Conservation (phyloP, 805 yeast genomes). For the Kuraishia ogatae region DNA sequence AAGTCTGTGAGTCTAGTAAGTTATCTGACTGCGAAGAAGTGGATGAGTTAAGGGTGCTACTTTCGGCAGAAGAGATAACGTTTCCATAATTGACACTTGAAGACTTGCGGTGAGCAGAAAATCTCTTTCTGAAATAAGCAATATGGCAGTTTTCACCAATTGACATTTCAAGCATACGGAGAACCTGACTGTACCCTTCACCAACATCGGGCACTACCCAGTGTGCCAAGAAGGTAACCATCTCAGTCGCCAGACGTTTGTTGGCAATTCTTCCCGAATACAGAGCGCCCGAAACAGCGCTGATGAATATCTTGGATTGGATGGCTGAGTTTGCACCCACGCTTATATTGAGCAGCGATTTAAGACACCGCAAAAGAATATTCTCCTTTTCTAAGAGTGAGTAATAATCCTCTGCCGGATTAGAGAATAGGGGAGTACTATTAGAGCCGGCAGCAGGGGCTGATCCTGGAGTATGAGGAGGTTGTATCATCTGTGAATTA, state of each 20-base stretch:
- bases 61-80: not conserved
- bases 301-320: constrained; percentile 44
- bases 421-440: constrained; percentile 14
- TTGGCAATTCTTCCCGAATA: constrained; percentile 75
- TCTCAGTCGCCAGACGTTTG: constrained; percentile 76
- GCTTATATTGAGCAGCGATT: constrained; percentile 60
- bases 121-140: constrained; percentile 15
- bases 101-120: not conserved
- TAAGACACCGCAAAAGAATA: constrained; percentile 71
- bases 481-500: not conserved
- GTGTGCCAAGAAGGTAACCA: constrained; percentile 46
- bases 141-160: constrained; percentile 26
- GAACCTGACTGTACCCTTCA: constrained; percentile 9
- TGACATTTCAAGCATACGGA: constrained; percentile 16
- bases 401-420: constrained; percentile 21
- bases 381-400: constrained; percentile 55
- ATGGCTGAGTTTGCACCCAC: constrained; percentile 63
- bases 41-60: not conserved
- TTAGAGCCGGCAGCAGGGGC: not conserved
- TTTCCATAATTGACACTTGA: not conserved
- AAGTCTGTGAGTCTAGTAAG: not conserved
- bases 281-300: constrained; percentile 70
- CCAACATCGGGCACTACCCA: constrained; percentile 2
- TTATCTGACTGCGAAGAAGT: not conserved
- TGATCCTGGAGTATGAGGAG: not conserved